These are phyloP conservation scores for Limtongia smithiae DNA, from an alignment of 805 yeast genomes.

Conservation along the genomic window DNA sequence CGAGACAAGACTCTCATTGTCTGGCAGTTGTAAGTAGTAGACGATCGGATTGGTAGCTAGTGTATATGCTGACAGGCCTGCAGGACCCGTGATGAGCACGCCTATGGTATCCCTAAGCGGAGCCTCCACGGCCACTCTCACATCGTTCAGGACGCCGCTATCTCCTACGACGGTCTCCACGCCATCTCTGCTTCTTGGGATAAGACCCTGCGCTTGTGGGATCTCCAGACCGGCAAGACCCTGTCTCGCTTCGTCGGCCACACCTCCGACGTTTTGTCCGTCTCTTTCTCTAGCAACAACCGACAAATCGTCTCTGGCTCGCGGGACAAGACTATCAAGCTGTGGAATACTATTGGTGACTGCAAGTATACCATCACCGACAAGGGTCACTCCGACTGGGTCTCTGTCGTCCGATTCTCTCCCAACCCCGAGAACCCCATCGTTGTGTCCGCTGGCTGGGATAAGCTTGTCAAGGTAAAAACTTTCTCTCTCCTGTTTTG, in stretches of 20 bases:
- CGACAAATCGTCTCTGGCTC: slow-evolving; percentile 98
- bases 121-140: slow-evolving; percentile 98
- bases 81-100: slow-evolving; percentile 82
- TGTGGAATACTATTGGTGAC: slow-evolving; percentile 98
- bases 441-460: slow-evolving; percentile 98
- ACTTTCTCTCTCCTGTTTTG: slow-evolving; percentile 14
- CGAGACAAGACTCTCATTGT: slow-evolving; percentile 98
- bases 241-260: slow-evolving; percentile 96
- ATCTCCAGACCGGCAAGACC: slow-evolving; percentile 88
- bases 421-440: slow-evolving; percentile 60
- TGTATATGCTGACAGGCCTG: neutral
- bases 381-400: slow-evolving; percentile 98
- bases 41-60: neutral
- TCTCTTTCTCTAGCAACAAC: slow-evolving; percentile 92
- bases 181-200: slow-evolving; percentile 99
- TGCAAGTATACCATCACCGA: slow-evolving; percentile 80
- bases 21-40: slow-evolving; percentile 66
- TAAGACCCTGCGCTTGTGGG: slow-evolving; percentile 98
- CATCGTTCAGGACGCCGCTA: slow-evolving; percentile 96
- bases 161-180: slow-evolving; percentile 96
- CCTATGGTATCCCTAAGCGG: slow-evolving; percentile 97
- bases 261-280: slow-evolving; percentile 95
- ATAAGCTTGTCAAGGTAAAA: slow-evolving; percentile 98
- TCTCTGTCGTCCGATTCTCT: slow-evolving; percentile 94
- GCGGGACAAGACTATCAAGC: slow-evolving; percentile 97